Base-by-base conservation (phyloP, 176 grass and related monocot species). In the Rhipidocladum racemiflorum region DNA sequence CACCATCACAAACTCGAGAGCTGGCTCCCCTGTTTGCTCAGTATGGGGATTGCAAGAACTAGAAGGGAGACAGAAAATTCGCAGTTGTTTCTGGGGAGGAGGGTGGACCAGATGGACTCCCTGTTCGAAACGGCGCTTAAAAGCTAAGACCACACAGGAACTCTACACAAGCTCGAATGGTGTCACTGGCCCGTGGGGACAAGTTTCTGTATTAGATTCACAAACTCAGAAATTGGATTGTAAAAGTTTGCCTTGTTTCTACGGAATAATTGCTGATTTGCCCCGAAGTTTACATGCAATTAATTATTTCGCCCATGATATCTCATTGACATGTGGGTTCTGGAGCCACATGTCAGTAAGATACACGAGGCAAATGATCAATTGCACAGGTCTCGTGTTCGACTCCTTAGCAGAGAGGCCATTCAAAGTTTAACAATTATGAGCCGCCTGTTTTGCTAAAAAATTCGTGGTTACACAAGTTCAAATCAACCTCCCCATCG, bases 21-120 rank as follows among this genome's bases (percentile, higher is more conserved):
- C 36, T 21, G 21, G 18, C 23, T 39, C 21, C 15, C 48, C 2
- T 29, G 54, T 18, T 51, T 3, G 51, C 63, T 60, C 36, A 2
- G 60, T 21, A 56, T 46, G 85, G 48, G 14, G 28, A 83, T 6
- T 83, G 57, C 57, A 72, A 39, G 60, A 57, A 73, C 16, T 2
- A 55, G 23, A 42, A 72, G 4, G 6, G 13, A 42, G 18, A 6
- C 18, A 24, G 13, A 38, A 76, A 76, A 72, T 71, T 42, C 24
- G 83, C 74, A 24, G 35, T 65, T 83, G 39, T 42, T 61, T 79
- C 21, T 15, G 2, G 7, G 25, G 28, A 39, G 5, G 15, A 18
- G 70, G 70, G 46, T 68, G 53, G 78, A 82, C 78, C 73, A 34
- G 65, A 25, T 74, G 59, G 70, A 73, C 80, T 64, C 36, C 20